Conservation (phyloP, 2,329 filamentous ascomycete species). For the Monilinia vaccinii-corymbosi region DNA sequence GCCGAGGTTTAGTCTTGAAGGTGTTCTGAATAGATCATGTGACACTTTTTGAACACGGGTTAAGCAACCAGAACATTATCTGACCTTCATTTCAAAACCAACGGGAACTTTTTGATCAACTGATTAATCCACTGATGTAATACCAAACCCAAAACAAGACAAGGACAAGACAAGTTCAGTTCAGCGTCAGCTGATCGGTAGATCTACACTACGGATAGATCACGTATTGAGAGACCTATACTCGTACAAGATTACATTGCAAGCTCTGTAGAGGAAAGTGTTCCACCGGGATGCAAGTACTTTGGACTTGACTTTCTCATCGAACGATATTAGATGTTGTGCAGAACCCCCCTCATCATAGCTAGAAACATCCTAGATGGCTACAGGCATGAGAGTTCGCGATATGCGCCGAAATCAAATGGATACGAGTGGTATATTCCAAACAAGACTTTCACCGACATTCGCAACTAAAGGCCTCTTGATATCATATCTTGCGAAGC, state of each 20-base stretch:
- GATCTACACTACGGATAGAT: background rate
- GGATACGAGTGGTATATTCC: background rate
- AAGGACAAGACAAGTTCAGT: too few relatives aligned
- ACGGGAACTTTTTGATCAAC: background rate
- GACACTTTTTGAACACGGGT: background rate
- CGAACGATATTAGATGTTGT: background rate
- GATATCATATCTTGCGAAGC: background rate
- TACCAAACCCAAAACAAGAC: background rate
- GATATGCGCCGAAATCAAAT: background rate
- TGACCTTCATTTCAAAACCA: background rate
- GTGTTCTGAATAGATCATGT: background rate
- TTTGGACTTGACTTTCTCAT: background rate
- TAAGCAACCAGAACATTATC: background rate
- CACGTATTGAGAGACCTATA: background rate
- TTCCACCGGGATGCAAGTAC: background rate
- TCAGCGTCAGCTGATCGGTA: too few relatives aligned
- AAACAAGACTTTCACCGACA: background rate
- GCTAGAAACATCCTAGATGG: background rate
- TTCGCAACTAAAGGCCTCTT: background rate
- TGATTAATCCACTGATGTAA: background rate
- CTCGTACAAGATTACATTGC: background rate
- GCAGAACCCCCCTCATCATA: background rate
- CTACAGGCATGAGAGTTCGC: background rate
- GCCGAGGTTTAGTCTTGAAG: background rate
- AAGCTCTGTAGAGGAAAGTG: background rate